Base-by-base conservation (phyloP, 2,329 filamentous ascomycete species). In the Knufia fluminis region DNA sequence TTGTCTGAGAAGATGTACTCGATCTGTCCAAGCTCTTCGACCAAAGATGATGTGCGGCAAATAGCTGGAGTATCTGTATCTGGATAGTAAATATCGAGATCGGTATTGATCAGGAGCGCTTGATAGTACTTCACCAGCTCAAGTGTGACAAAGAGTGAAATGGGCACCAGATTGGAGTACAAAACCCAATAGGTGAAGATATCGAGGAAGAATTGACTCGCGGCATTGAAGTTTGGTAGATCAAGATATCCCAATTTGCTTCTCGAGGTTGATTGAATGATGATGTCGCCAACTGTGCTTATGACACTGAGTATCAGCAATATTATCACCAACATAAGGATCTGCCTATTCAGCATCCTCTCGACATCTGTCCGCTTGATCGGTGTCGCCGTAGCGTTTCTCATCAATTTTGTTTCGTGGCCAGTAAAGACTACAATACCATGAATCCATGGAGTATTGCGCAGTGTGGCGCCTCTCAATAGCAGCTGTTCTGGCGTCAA, bases 1-100 rank as follows among this genome's bases (percentile, higher is more conserved):
- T 97, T 97, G 73, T 97, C 91, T 0, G 89, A 96, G 66, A 98
- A 98, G 56, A 98, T 92, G 62, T 94, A 98, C 63, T 97, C 92
- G 39, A 98, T 94, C 77, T 97, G 95, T 49, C 92, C 92, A 39
- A 98, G 71, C 63, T 98, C 94, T 69, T 98, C 92, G 9, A 98
- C 92, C 63, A 98, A 73, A 57, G 90, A 96, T 1, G 91, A 97
- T 0, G 92, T 98, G 60, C 92, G 81, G 68, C 92, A 98, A 57
- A 92, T 94, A 3, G 92, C 90, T 10, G 92, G 89, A 0, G 91
- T 98, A 61, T 98, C 90, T 1, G 84, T 95, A 64, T 88, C 86
- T 61, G 95, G 86, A 65, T 98, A 88, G 69, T 98, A 98, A 60
- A 98, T 98, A 64, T 98, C 92, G 50, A 98, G 76, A 64, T 98